phyloP scores from a whole-genome alignment of 2,329 filamentous ascomycete species.

The Hypoxylon sp. region DNA sequence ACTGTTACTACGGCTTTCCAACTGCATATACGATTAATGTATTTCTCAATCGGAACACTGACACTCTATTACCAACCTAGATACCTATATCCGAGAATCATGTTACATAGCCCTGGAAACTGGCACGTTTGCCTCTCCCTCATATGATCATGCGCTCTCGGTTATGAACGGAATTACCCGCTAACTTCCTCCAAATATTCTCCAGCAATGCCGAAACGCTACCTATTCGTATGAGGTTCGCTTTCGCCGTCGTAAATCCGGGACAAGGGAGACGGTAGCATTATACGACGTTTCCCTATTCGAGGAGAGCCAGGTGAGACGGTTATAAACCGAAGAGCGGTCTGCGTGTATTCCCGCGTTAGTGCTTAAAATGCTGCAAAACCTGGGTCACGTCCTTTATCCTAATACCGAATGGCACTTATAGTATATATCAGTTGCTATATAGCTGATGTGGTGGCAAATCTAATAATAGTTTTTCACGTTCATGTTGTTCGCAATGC shows the following conservation, averaged over 20 bases:
- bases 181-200: not conserved
- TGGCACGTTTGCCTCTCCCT: not conserved
- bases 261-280: not conserved
- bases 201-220: not conserved
- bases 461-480: not conserved
- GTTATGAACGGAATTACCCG: not conserved
- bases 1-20: conserved; percentile 9
- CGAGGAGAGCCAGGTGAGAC: not conserved
- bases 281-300: not conserved
- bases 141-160: not conserved
- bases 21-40: conserved; percentile 2
- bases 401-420: not conserved
- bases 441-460: not conserved
- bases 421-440: not conserved
- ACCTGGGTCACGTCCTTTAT: not conserved
- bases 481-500: not conserved
- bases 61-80: not conserved
- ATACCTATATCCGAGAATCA: not conserved
- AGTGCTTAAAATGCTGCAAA: not conserved
- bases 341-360: not conserved
- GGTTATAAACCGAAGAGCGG: not conserved
- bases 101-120: not conserved
- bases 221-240: not conserved
- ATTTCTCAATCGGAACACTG: not conserved
- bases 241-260: not conserved